A percentile compares a stretch with the other conserved stretches of the same genome.
phyloP scores from a whole-genome alignment of 805 yeast genomes.

The Diddensiella transvaalensis region DNA sequence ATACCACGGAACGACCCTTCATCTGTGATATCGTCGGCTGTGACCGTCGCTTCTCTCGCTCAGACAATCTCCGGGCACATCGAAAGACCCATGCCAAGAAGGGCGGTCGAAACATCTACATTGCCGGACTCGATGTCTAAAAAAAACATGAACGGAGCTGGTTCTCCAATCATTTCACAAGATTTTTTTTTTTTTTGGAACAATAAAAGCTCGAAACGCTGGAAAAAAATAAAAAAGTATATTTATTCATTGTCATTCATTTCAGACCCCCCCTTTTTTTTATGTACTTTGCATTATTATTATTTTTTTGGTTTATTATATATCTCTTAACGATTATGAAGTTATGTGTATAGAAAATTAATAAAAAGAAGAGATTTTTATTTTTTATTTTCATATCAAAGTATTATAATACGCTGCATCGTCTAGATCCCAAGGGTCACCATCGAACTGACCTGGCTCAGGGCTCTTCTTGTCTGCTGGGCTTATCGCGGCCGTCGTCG shows the following conservation, averaged over 20 bases:
- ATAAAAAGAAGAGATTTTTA: too few relatives aligned
- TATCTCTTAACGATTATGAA: neutral
- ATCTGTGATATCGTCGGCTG: slow-evolving; percentile 55
- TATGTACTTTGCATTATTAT: neutral
- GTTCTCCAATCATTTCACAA: neutral
- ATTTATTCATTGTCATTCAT: slow-evolving; percentile 6
- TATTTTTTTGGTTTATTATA: neutral
- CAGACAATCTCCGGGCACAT: slow-evolving; percentile 80
- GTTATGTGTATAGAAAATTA: neutral
- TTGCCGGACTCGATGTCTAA: slow-evolving; percentile 34
- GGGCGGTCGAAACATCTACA: slow-evolving; percentile 40
- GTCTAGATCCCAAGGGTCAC: neutral
- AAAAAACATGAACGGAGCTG: neutral
- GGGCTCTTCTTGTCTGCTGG: too few relatives aligned
- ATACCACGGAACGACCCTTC: slow-evolving; percentile 76
- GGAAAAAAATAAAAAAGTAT: neutral
- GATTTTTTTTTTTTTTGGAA: neutral
- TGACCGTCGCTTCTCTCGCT: slow-evolving; percentile 62
- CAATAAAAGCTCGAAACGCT: neutral
- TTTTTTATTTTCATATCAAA: too few relatives aligned
- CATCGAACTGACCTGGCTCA: neutral
- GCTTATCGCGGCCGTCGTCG: too few relatives aligned
- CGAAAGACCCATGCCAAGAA: slow-evolving; percentile 56
- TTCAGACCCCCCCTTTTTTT: neutral
- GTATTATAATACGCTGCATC: neutral